phyloP scores from a whole-genome alignment of 2,329 filamentous ascomycete species.

The Elsinoe ampelina region DNA sequence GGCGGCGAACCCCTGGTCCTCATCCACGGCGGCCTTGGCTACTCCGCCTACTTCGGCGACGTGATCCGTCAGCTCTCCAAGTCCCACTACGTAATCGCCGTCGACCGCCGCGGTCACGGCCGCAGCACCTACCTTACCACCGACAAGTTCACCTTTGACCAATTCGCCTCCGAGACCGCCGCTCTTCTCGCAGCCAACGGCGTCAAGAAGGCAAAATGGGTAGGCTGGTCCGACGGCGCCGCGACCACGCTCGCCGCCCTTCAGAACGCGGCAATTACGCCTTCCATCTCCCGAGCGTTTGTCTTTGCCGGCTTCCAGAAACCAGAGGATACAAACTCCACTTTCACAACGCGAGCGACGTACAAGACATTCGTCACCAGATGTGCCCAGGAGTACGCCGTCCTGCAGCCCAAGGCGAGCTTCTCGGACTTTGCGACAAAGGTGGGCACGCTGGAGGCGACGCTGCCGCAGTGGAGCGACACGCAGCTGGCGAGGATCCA shows the following conservation, averaged over 20 bases:
- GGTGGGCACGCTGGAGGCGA: slow-evolving; percentile 31
- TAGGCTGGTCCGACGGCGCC: slow-evolving; percentile 37
- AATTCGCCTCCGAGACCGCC: slow-evolving; percentile 31
- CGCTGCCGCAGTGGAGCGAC: slow-evolving; percentile 27
- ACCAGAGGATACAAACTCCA: slow-evolving; percentile 30
- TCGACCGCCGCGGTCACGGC: slow-evolving; percentile 36
- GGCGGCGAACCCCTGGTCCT: slow-evolving; percentile 31
- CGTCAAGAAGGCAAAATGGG: slow-evolving; percentile 27
- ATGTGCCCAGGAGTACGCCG: slow-evolving; percentile 30
- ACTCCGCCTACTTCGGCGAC: slow-evolving; percentile 34
- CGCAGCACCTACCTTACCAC: slow-evolving; percentile 30
- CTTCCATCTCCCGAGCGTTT: slow-evolving; percentile 33
- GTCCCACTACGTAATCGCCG: slow-evolving; percentile 32
- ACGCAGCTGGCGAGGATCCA: slow-evolving; percentile 20
- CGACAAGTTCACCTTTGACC: slow-evolving; percentile 33
- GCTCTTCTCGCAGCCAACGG: slow-evolving; percentile 26
- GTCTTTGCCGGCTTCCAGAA: slow-evolving; percentile 31
- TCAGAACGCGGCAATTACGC: slow-evolving; percentile 25
- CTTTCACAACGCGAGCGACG: slow-evolving; percentile 27
- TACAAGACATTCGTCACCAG: slow-evolving; percentile 30
- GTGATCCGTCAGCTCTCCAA: slow-evolving; percentile 30
- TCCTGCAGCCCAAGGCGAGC: slow-evolving; percentile 29
- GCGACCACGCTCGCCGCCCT: slow-evolving; percentile 32
- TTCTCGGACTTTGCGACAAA: slow-evolving; percentile 32
- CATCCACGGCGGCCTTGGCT: slow-evolving; percentile 35